These are phyloP conservation scores for Fusarium anguioides DNA, from an alignment of 2,329 filamentous ascomycete species.

Conservation along the genomic window DNA sequence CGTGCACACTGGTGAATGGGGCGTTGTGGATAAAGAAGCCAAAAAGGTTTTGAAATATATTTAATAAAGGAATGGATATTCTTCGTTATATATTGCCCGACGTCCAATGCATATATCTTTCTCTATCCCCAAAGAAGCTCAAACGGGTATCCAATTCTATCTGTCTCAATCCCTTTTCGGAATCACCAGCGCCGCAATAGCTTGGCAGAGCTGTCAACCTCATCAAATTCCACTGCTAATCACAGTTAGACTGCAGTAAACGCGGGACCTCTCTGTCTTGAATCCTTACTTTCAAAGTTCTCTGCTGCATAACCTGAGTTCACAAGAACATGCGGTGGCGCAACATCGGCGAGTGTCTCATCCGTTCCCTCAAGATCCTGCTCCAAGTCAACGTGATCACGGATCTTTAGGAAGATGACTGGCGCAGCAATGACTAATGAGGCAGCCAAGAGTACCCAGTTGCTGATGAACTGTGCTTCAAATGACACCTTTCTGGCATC, in stretches of 20 bases:
- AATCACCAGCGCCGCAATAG: background rate
- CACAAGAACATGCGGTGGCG: background rate
- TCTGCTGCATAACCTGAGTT: background rate
- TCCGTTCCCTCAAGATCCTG: slow-evolving; percentile 87
- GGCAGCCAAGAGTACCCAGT: slow-evolving; percentile 78
- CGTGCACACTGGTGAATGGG: no score
- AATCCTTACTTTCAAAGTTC: slow-evolving; percentile 1
- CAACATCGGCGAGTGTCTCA: slow-evolving; percentile 79
- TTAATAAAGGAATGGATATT: no score
- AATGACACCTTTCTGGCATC: slow-evolving; percentile 61
- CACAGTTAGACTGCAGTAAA: slow-evolving; percentile 4
- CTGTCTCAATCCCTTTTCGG: no score
- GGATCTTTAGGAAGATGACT: slow-evolving; percentile 80
- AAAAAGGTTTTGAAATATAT: no score
- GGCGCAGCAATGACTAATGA: slow-evolving; percentile 81
- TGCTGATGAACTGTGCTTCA: slow-evolving; percentile 75
- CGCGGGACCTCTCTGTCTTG: background rate
- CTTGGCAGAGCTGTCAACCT: background rate
- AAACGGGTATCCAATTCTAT: background rate
- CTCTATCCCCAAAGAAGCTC: fast-evolving
- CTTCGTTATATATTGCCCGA: fast-evolving
- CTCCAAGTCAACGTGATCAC: slow-evolving; percentile 79
- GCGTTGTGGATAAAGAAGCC: no score
- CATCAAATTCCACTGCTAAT: background rate
- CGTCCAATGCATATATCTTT: background rate